Conservation (phyloP, 2,329 filamentous ascomycete genomes). For the Coniella vitis region DNA sequence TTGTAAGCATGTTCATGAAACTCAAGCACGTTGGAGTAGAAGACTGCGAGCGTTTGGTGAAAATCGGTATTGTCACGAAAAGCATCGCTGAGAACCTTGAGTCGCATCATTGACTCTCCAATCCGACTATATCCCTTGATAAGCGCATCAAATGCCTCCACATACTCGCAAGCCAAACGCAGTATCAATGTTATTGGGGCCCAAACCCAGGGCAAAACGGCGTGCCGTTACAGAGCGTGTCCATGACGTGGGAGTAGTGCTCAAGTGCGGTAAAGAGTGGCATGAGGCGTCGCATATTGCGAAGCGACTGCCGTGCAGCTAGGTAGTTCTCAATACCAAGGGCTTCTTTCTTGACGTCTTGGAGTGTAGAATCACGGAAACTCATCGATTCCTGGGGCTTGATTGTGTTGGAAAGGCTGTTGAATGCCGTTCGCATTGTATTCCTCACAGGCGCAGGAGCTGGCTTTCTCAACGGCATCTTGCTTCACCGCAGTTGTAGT, state of each 20-base stretch:
- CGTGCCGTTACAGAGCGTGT: constrained; percentile 39
- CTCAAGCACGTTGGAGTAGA: constrained; percentile 41
- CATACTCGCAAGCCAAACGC: constrained; percentile 25
- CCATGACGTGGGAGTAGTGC: constrained; percentile 34
- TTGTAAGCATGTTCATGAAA: constrained; percentile 42
- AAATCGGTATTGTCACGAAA: constrained; percentile 29
- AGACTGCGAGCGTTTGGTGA: constrained; percentile 33
- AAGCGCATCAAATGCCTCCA: constrained; percentile 35
- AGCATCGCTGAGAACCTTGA: constrained; percentile 26
- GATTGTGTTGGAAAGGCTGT: constrained; percentile 18
- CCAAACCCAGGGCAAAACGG: constrained; percentile 41
- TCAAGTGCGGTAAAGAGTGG: constrained; percentile 35
- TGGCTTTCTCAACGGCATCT: constrained; percentile 12
- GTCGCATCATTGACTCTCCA: constrained; percentile 30
- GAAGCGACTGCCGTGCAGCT: constrained; percentile 28
- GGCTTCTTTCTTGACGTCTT: constrained; percentile 31
- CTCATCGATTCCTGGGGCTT: constrained; percentile 10
- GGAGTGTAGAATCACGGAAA: constrained; percentile 27
- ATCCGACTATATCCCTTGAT: constrained; percentile 34
- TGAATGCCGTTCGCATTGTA: constrained; percentile 19
- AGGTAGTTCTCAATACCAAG: constrained; percentile 33
- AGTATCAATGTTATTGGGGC: constrained; percentile 35
- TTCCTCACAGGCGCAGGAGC: constrained; percentile 10
- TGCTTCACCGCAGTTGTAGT: too few relatives aligned
- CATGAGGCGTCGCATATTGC: constrained; percentile 36